A percentile compares a stretch with the other conserved stretches of the same genome.
Evolutionary conservation across 2,329 filamentous ascomycete species (phyloP).

Genomic region (Alternaria tenuissima): DNA sequence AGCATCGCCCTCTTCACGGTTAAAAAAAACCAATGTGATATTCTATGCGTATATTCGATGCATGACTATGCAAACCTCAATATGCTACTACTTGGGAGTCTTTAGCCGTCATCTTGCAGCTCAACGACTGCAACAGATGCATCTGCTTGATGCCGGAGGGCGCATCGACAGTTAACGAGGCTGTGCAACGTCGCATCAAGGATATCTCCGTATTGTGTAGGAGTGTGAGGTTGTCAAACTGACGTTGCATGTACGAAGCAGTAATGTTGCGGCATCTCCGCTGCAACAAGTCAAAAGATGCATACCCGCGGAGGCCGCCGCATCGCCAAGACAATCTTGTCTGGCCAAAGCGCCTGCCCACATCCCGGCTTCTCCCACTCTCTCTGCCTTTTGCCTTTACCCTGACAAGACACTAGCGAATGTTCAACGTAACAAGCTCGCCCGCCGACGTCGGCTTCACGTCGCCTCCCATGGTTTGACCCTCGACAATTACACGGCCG

Average conservation of each 20-base stretch:
- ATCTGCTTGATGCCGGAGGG: not conserved
- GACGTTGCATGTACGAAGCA: not conserved
- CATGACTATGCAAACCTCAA: not conserved
- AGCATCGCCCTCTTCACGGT: not conserved
- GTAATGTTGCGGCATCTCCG: constrained; percentile 13
- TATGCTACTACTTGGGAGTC: not conserved
- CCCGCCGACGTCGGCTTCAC: constrained; percentile 25
- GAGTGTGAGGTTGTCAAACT: not conserved
- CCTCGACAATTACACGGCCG: constrained; percentile 36
- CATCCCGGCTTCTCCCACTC: constrained; percentile 18
- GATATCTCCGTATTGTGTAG: not conserved
- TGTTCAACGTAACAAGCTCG: constrained; percentile 31
- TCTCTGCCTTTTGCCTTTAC: constrained; percentile 1
- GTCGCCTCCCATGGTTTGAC: constrained; percentile 31
- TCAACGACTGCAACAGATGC: not conserved
- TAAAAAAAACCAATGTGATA: not conserved
- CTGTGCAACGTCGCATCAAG: not conserved
- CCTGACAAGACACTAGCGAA: constrained; percentile 15
- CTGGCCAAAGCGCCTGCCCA: constrained; percentile 4
- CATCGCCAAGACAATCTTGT: constrained; percentile 2
- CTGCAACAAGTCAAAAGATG: constrained; percentile 5
- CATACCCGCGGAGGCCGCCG: constrained; percentile 4
- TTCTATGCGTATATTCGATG: not conserved
- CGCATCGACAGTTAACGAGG: not conserved
- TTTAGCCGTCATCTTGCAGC: not conserved